Base-by-base conservation (phyloP, 1,284 basidiomycete genomes). In the Jaminaea rosea region DNA sequence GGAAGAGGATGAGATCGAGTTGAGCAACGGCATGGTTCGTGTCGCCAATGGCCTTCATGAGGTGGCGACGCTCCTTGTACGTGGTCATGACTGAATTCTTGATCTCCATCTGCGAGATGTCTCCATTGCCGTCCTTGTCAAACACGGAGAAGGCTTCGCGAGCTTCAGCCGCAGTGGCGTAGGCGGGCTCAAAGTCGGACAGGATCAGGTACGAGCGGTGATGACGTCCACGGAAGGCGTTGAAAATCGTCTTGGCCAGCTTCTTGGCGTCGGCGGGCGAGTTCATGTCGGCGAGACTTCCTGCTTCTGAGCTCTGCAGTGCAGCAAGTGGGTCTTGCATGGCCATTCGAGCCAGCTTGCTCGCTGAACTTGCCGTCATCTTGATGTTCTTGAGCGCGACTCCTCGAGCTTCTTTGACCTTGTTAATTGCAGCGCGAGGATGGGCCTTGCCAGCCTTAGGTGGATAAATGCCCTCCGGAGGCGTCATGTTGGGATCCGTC, bases 51-150 rank as follows among this genome's bases (percentile, higher is more conserved):
- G 63, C 62, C 26, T 59, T 52, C 42, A 57, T 49, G 45, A 72
- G 60, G 55, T 65, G 67, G 11, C 67, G 56, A 36, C 69, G 62
- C 53, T 72, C 69, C 51, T 72, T 72, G 63, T 68, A 72, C 7
- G 59, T 57, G 37, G 62, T 52, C 56, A 87, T 75, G 26, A 88
- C 73, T 26, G 80, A 80, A 41, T 80, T 79, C 75, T 87, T 88
- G 70, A 88, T 81, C 75, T 88, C 87, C 27, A 80, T 77, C 48
- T 83, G 80, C n/a, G 84, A 83, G 50, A 88, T 79, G 68, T 88
- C 86, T 17, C 84, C 85, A 59, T 88, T 86, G 63, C 81, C 79
- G 69, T 88, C 86, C 58, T 77, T 52, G 52, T 70, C 67, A 65
- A 88, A 86, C 27, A 87, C 80, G 44, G 80, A 79, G 78, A 88